These are phyloP conservation scores for Scheffersomyces cryptocercus DNA, from an alignment of 1,139 yeast species.

Conservation along the genomic window DNA sequence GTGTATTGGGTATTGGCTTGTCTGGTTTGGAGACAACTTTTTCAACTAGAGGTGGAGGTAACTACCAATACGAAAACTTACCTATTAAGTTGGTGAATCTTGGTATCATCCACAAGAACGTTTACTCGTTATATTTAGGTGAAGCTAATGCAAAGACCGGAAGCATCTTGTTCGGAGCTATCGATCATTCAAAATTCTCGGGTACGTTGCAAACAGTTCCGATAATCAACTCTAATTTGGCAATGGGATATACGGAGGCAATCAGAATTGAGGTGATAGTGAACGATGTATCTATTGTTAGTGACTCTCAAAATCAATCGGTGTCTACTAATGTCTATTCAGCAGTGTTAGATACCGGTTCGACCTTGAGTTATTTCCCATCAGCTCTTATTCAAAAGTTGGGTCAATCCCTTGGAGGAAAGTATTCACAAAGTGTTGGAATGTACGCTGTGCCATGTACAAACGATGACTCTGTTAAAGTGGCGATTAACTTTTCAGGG, in stretches of 20 bases:
- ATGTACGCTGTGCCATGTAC: slow-evolving; percentile 31
- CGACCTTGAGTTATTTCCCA: slow-evolving; percentile 41
- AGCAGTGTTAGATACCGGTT: slow-evolving; percentile 21
- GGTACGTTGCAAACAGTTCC: slow-evolving; percentile 43
- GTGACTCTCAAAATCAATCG: slow-evolving; percentile 2
- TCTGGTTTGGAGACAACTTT: slow-evolving; percentile 47
- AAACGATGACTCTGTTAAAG: slow-evolving; percentile 13
- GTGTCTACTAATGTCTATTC: slow-evolving; percentile 11
- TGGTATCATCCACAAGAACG: slow-evolving; percentile 48
- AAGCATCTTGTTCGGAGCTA: slow-evolving; percentile 56
- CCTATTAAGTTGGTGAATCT: slow-evolving; percentile 55
- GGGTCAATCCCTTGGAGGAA: slow-evolving; percentile 30
- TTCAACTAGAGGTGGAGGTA: slow-evolving; percentile 11
- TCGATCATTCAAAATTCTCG: slow-evolving; percentile 51
- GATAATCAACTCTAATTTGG: slow-evolving; percentile 23
- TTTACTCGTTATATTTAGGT: slow-evolving; percentile 49
- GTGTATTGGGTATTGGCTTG: slow-evolving; percentile 59
- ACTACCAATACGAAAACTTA: slow-evolving; percentile 49
- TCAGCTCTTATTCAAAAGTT: slow-evolving; percentile 23
- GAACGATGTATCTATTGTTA: slow-evolving; percentile 14
- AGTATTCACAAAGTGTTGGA: slow-evolving; percentile 28
- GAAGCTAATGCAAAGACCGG: slow-evolving; percentile 29
- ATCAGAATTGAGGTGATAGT: slow-evolving; percentile 30
- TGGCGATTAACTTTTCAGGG: slow-evolving; percentile 56
- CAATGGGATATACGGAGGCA: slow-evolving; percentile 20